phyloP scores from a whole-genome alignment of 345 rosid species.

The Cardamine occulta region DNA sequence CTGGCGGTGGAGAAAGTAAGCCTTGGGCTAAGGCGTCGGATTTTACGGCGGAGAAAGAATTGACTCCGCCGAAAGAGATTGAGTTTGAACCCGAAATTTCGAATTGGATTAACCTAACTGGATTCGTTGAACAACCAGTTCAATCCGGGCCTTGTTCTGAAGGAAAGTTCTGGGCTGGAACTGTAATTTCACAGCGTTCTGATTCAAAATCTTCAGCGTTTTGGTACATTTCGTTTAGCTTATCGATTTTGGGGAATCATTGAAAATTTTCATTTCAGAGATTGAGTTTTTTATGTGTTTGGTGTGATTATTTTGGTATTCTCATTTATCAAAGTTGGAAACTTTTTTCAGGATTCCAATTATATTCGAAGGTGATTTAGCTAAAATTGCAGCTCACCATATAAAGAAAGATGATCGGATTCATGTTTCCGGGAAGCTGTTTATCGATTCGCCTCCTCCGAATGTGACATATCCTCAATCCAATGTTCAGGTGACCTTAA shows the following conservation, averaged over 20 bases:
- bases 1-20: neutral
- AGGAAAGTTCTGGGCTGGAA: conserved; percentile 64
- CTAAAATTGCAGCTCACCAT: conserved; percentile 66
- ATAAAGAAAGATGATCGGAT: conserved; percentile 63
- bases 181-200: conserved; percentile 55
- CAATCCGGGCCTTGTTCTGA: conserved; percentile 49
- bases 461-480: conserved; percentile 45
- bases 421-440: conserved; percentile 63
- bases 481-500: conserved; percentile 57
- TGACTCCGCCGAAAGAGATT: conserved; percentile 54
- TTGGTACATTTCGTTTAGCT: conserved; percentile 20
- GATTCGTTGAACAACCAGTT: conserved; percentile 54
- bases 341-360: conserved; percentile 66
- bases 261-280: neutral
- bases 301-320: neutral
- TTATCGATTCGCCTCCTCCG: conserved; percentile 53
- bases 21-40: neutral
- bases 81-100: conserved; percentile 58
- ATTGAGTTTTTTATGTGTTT: neutral
- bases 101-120: conserved; percentile 57
- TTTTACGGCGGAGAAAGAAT: conserved; percentile 26
- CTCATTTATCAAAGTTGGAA: neutral
- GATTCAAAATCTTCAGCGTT: conserved; percentile 45
- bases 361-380: conserved; percentile 74
- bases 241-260: neutral